A percentile compares a stretch with the other conserved stretches of the same genome.
phyloP scores from a whole-genome alignment of 495 filamentous ascomycete species.

The Xylaria palmicola region DNA sequence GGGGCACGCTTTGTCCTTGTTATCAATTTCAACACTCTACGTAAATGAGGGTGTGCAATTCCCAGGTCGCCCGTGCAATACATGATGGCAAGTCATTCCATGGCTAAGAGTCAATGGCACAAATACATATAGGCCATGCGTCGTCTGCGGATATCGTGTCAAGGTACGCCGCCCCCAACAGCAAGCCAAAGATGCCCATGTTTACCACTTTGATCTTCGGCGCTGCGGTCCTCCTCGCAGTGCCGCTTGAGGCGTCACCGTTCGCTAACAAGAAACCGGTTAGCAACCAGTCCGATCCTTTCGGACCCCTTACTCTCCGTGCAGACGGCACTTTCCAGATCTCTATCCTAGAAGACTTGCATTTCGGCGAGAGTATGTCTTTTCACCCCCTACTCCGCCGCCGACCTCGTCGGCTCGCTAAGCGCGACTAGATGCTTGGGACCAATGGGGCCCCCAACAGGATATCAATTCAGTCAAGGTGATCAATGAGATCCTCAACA shows the following conservation, averaged over 20 bases:
- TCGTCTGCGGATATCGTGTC: slow-evolving; percentile 3
- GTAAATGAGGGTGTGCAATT: neutral
- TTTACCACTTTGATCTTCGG: slow-evolving; percentile 6
- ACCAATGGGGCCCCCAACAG: slow-evolving; percentile 57
- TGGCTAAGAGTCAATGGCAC: slow-evolving; percentile 16
- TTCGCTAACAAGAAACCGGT: slow-evolving; percentile 12
- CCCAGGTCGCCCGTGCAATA: neutral
- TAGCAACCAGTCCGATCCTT: slow-evolving; percentile 15
- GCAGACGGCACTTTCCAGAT: slow-evolving; percentile 47
- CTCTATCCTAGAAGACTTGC: slow-evolving; percentile 64
- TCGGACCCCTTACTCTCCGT: slow-evolving; percentile 39
- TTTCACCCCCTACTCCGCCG: neutral
- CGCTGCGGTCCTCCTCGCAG: slow-evolving; percentile 12
- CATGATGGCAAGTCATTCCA: neutral
- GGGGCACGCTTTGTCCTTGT: neutral
- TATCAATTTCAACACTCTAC: neutral
- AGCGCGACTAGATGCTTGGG: slow-evolving; percentile 41
- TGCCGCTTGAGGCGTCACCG: neutral
- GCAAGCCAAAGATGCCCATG: neutral
- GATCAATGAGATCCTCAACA: slow-evolving; percentile 59
- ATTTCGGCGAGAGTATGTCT: slow-evolving; percentile 64
- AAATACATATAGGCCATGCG: slow-evolving; percentile 28
- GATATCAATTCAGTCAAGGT: slow-evolving; percentile 60
- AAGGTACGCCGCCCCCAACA: slow-evolving; percentile 17
- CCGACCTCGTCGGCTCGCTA: neutral